Conservation (phyloP, 192 early-diverging fungal genomes). For the Backusella westeae region DNA sequence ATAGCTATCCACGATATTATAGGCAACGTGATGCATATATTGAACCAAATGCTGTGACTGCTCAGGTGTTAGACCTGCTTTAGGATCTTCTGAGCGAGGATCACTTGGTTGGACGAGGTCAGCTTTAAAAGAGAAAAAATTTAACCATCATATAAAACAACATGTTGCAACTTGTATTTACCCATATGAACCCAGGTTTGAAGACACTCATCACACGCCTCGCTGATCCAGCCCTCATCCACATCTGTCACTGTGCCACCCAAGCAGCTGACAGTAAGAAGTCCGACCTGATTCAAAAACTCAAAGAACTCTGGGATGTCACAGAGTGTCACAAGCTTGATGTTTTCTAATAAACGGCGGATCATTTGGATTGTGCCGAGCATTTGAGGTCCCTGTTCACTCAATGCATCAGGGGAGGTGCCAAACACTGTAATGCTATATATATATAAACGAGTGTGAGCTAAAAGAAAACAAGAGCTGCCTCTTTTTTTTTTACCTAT, state of each 20-base stretch:
- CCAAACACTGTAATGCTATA: conserved; percentile 24
- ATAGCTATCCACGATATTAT: conserved; percentile 57
- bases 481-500: conserved; percentile 39
- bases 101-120: conserved; percentile 19
- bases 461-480: too few relatives aligned
- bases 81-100: neutral
- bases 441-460: too few relatives aligned
- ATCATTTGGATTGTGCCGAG: conserved; percentile 55
- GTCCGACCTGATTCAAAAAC: conserved; percentile 56
- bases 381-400: conserved; percentile 43
- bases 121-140: neutral
- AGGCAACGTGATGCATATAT: conserved; percentile 51
- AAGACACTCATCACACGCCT: conserved; percentile 61
- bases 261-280: conserved; percentile 55
- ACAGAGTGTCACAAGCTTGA: conserved; percentile 47
- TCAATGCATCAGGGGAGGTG: conserved; percentile 21
- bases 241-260: conserved; percentile 30
- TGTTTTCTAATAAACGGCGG: conserved; percentile 52
- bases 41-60: conserved; percentile 34
- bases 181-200: conserved; percentile 61
- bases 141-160: neutral
- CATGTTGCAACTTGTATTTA: conserved; percentile 5
- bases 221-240: conserved; percentile 53
- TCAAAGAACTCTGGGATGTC: conserved; percentile 50
- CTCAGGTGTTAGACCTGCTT: conserved; percentile 6